Conservation (phyloP, 306 rosid species). For the Canavalia ensiformis region DNA sequence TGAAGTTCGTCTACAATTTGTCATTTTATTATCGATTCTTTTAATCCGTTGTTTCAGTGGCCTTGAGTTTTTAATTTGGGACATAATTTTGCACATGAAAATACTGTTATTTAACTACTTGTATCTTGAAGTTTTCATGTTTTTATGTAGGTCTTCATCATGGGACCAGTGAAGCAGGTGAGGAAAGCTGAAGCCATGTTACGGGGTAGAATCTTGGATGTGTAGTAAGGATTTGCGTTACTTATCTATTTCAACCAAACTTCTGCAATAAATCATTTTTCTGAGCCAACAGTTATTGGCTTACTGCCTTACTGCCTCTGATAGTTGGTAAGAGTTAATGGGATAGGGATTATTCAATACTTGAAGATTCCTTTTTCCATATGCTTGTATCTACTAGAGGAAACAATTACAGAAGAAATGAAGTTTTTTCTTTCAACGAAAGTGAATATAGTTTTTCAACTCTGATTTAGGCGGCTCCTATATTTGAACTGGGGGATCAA, state of each 20-base stretch:
- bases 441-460: conserved; percentile 35
- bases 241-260: conserved; percentile 38
- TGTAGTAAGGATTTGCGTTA: conserved; percentile 51
- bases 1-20: background rate
- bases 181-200: conserved; percentile 96
- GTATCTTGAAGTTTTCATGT: conserved; percentile 2
- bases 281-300: conserved; percentile 34
- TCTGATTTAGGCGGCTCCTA: background rate
- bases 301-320: conserved; percentile 9
- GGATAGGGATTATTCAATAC: conserved; percentile 41
- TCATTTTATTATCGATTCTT: conserved; percentile 17
- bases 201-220: conserved; percentile 83
- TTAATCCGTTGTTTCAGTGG: background rate
- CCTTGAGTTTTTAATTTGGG: background rate
- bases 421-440: conserved; percentile 9
- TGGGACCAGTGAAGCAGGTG: conserved; percentile 91
- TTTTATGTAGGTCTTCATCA: conserved; percentile 75
- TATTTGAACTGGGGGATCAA: background rate
- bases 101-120: background rate
- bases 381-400: conserved; percentile 28
- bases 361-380: conserved; percentile 7
- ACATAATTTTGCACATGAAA: conserved; percentile 8
- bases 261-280: conserved; percentile 45
- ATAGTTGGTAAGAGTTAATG: conserved; percentile 33
- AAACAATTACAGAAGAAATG: background rate